These are phyloP conservation scores for Colletotrichum caudatum DNA, from an alignment of 2,329 filamentous ascomycete genomes.

Conservation along the genomic window DNA sequence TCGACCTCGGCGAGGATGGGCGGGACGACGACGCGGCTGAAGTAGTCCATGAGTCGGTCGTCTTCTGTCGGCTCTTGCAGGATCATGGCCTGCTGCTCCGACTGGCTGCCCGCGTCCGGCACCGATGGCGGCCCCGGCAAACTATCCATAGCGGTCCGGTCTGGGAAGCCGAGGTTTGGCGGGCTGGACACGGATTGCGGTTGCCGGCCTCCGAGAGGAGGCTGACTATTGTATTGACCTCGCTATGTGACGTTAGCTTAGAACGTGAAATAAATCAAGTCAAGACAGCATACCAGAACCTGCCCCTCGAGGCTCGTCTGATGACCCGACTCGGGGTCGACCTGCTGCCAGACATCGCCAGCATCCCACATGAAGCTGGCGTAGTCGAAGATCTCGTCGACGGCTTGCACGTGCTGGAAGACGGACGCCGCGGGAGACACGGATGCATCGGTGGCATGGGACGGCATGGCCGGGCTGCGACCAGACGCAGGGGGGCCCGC, in stretches of 20 bases:
- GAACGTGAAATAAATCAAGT: neutral
- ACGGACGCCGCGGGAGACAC: slow-evolving; percentile 44
- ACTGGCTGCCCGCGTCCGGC: slow-evolving; percentile 22
- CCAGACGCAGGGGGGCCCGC: slow-evolving; percentile 42
- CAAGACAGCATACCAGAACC: slow-evolving; percentile 4
- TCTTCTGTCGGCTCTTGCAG: slow-evolving; percentile 25
- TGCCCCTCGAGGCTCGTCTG: slow-evolving; percentile 33
- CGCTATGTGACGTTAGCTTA: slow-evolving; percentile 1
- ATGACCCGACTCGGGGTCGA: slow-evolving; percentile 34
- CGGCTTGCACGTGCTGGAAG: slow-evolving; percentile 48
- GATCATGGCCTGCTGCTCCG: slow-evolving; percentile 19
- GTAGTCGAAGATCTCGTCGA: slow-evolving; percentile 60
- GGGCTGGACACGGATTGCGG: slow-evolving; percentile 24
- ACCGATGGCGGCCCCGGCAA: slow-evolving; percentile 20
- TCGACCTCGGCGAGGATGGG: slow-evolving; percentile 66
- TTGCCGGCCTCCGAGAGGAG: neutral
- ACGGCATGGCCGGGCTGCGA: slow-evolving; percentile 43
- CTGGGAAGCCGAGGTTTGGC: slow-evolving; percentile 18
- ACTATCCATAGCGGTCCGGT: slow-evolving; percentile 17
- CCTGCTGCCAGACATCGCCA: slow-evolving; percentile 51
- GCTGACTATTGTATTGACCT: neutral
- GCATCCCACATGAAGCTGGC: slow-evolving; percentile 63
- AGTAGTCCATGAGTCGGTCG: slow-evolving; percentile 58
- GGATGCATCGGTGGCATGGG: slow-evolving; percentile 48
- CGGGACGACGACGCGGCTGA: slow-evolving; percentile 61